These are phyloP conservation scores for Amylocystis lapponica DNA, from an alignment of 768 basidiomycete genomes.

Conservation along the genomic window DNA sequence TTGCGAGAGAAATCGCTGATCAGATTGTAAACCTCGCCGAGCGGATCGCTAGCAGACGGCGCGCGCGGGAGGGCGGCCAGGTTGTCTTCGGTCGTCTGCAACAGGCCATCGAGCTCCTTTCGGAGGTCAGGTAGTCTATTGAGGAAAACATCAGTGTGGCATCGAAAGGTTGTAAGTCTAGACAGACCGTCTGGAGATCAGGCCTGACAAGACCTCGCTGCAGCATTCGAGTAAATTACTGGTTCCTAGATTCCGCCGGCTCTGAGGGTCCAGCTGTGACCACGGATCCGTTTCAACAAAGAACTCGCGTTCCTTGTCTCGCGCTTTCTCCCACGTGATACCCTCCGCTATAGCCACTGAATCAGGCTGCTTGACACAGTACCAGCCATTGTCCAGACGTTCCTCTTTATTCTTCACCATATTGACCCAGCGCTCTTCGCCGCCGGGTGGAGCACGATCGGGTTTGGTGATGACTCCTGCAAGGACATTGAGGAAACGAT, in stretches of 20 bases:
- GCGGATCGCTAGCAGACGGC: slow-evolving; percentile 45
- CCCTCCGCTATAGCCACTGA: slow-evolving; percentile 43
- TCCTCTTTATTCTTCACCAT: slow-evolving; percentile 46
- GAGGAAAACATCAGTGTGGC: slow-evolving; percentile 24
- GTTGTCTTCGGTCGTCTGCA: slow-evolving; percentile 32
- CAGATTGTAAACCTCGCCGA: slow-evolving; percentile 46
- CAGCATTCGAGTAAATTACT: slow-evolving; percentile 48
- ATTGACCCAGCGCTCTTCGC: slow-evolving; percentile 49
- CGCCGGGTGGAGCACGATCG: slow-evolving; percentile 53
- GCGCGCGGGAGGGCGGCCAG: slow-evolving; percentile 37
- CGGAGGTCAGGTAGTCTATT: slow-evolving; percentile 58
- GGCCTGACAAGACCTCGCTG: slow-evolving; percentile 53
- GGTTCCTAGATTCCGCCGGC: slow-evolving; percentile 52
- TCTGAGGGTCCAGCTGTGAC: slow-evolving; percentile 43
- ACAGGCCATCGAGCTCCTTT: slow-evolving; percentile 44
- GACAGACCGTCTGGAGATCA: slow-evolving; percentile 54
- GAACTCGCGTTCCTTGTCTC: slow-evolving; percentile 48
- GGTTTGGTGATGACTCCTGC: slow-evolving; percentile 75
- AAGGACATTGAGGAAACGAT: background rate
- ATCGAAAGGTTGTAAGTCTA: slow-evolving; percentile 24
- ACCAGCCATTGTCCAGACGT: slow-evolving; percentile 46
- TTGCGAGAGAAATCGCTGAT: slow-evolving; percentile 43
- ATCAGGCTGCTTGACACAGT: slow-evolving; percentile 37
- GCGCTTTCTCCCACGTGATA: slow-evolving; percentile 56
- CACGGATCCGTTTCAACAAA: slow-evolving; percentile 50